Evolutionary conservation across 768 basidiomycete genomes (phyloP).

Genomic region (Aureoboletus auriporus): DNA sequence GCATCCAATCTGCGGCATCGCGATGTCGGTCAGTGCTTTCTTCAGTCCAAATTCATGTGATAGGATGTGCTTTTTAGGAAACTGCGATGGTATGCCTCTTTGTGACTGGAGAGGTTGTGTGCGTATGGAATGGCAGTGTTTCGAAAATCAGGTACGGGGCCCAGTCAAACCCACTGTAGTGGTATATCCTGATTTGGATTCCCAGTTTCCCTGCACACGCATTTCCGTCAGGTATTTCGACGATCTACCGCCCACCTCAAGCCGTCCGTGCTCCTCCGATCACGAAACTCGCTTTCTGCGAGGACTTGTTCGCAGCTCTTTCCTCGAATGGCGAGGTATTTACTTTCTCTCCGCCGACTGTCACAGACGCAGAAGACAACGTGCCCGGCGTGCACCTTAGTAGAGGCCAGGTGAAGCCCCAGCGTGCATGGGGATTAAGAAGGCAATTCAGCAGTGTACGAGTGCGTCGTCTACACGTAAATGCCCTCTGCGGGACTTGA

Average conservation of each 20-base stretch:
- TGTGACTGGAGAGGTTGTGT: slow-evolving; percentile 75
- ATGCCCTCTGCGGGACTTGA: slow-evolving; percentile 1
- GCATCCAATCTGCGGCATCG: slow-evolving; percentile 64
- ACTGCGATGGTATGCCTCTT: slow-evolving; percentile 79
- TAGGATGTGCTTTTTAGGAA: slow-evolving; percentile 49
- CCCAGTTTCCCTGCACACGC: slow-evolving; percentile 69
- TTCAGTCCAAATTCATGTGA: not conserved
- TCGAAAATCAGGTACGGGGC: slow-evolving; percentile 65
- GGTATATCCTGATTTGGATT: not conserved
- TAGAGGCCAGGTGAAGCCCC: slow-evolving; percentile 56
- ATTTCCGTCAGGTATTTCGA: slow-evolving; percentile 68
- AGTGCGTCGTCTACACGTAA: slow-evolving; percentile 34
- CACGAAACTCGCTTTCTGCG: slow-evolving; percentile 73
- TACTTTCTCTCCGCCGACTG: slow-evolving; percentile 55
- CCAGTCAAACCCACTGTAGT: no score
- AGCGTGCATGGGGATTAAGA: slow-evolving; percentile 85
- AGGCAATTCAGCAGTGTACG: slow-evolving; percentile 83
- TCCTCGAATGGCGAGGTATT: slow-evolving; percentile 90
- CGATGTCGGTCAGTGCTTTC: slow-evolving; percentile 58
- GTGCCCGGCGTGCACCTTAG: slow-evolving; percentile 10
- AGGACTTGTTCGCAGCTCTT: slow-evolving; percentile 78
- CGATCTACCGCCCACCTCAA: slow-evolving; percentile 78
- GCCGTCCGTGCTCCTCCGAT: slow-evolving; percentile 67
- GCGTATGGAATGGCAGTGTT: slow-evolving; percentile 72
- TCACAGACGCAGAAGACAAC: slow-evolving; percentile 27